These are phyloP conservation scores for Tripterygium wilfordii DNA, from an alignment of 177 flowering plant species.

Conservation along the genomic window DNA sequence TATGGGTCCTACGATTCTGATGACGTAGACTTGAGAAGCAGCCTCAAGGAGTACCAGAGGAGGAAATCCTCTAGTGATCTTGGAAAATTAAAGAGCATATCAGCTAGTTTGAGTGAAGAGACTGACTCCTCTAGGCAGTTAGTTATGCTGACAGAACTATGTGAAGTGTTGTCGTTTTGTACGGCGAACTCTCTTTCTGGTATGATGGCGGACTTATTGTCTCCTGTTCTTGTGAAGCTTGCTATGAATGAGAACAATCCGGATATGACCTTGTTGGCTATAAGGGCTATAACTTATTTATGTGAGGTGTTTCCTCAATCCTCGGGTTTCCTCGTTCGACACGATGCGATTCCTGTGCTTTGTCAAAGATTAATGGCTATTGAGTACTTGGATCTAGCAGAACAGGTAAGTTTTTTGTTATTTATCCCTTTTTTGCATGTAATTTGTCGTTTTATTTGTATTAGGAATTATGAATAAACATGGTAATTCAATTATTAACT, in stretches of 20 bases:
- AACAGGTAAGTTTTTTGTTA: conserved; percentile 55
- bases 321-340: conserved; percentile 42
- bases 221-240: conserved; percentile 62
- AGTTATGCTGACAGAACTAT: conserved; percentile 66
- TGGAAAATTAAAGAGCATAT: conserved; percentile 38
- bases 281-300: conserved; percentile 78
- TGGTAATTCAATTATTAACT: too few relatives aligned
- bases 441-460: too few relatives aligned
- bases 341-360: conserved; percentile 66
- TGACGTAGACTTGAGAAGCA: conserved; percentile 24
- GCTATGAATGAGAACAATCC: conserved; percentile 55
- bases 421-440: too few relatives aligned
- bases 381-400: conserved; percentile 92
- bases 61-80: conserved; percentile 35
- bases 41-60: conserved; percentile 37
- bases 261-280: conserved; percentile 65
- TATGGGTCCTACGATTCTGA: conserved; percentile 72
- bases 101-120: conserved; percentile 41
- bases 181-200: conserved; percentile 47
- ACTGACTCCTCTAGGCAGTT: conserved; percentile 38
- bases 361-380: conserved; percentile 61
- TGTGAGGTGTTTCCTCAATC: conserved; percentile 69
- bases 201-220: conserved; percentile 32
- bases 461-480: too few relatives aligned
- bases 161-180: conserved; percentile 70